Conservation (phyloP, 2,329 filamentous ascomycete genomes). For the Xenoacremonium recifei region DNA sequence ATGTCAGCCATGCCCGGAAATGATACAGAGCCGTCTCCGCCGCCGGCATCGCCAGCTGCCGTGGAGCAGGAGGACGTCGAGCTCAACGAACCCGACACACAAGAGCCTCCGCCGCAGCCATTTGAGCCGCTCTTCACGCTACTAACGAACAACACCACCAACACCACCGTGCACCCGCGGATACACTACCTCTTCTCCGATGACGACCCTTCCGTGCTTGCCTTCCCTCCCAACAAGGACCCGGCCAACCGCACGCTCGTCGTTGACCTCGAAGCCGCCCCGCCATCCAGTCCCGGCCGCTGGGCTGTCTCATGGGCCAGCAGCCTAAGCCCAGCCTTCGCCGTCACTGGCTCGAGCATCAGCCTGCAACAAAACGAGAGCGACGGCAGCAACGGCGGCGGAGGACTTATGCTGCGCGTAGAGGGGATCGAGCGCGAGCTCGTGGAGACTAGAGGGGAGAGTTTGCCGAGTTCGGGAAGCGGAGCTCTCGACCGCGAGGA, state of each 20-base stretch:
- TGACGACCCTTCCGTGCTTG: conserved; percentile 78
- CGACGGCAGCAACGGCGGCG: conserved; percentile 26
- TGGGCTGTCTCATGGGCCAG: conserved; percentile 65
- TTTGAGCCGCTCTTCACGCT: conserved; percentile 86
- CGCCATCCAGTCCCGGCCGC: conserved; percentile 36
- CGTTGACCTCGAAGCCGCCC: conserved; percentile 48
- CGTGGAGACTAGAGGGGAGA: conserved; percentile 25
- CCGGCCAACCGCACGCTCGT: conserved; percentile 49
- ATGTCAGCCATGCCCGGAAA: conserved; percentile 20
- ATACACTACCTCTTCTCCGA: conserved; percentile 93
- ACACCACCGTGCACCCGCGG: conserved; percentile 76
- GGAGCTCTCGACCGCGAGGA: conserved; percentile 41
- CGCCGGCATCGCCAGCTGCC: conserved; percentile 13
- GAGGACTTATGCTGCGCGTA: conserved; percentile 32
- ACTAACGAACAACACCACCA: conserved; percentile 71
- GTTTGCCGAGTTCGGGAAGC: conserved; percentile 28
- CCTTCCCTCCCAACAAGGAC: conserved; percentile 55
- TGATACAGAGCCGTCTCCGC: conserved; percentile 24
- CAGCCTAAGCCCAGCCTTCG: conserved; percentile 74
- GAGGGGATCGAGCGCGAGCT: conserved; percentile 39
- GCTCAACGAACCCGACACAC: conserved; percentile 8
- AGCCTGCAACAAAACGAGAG: conserved; percentile 40
- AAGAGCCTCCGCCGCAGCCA: conserved; percentile 29
- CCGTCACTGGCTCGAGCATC: conserved; percentile 48
- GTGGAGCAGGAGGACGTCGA: conserved; percentile 14